Base-by-base conservation (phyloP, 306 rosid species). In the Rubus idaeus region DNA sequence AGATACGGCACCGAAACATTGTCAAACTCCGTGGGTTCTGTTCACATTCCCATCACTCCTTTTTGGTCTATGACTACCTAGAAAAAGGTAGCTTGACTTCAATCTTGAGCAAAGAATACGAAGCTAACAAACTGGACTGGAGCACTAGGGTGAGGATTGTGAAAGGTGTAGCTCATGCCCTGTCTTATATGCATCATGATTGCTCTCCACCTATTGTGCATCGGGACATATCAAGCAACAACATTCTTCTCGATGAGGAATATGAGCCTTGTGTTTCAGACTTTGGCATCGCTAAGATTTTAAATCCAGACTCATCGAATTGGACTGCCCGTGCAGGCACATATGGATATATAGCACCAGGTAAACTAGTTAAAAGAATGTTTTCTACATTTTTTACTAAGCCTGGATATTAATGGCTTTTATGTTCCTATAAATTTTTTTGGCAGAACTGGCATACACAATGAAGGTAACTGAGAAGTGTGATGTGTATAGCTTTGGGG, bases 251-350 rank as follows among this genome's bases (percentile, higher is more conserved):
- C 8, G 52, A 52, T 62, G 21, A 62, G 0, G 64, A 65, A 39
- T 18, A 39, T 18, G 79, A 76, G 55, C 73, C 79, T 8, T 21
- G 26, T 65, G 66, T 76, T 2, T 51, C 73, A 1, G 79, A 76
- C 9, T 76, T 65, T 2, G 79, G 79, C 40, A 76, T 55, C 0
- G 73, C 66, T 52, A 76, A 9, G 45, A 42, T 76, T 41, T 73
- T 76, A 8, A 60, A 76, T 65, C 73, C 66, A 0, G 53, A 65
- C 56, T 64, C 79, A 10, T 75, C 73, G 0, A 65, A 64, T n/a
- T 46, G 40, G 51, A 62, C 62, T 3, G 10, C 51, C 5, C 58
- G 37, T 47, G 78, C 78, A 4, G 78, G 78, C 5, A 75, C 78
- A 12, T 75, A 75, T 5, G 78, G 78, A 8, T 75, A 75, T 49